These are phyloP conservation scores for Daucus carota DNA, from an alignment of 129 eudicot genomes.

Conservation along the genomic window DNA sequence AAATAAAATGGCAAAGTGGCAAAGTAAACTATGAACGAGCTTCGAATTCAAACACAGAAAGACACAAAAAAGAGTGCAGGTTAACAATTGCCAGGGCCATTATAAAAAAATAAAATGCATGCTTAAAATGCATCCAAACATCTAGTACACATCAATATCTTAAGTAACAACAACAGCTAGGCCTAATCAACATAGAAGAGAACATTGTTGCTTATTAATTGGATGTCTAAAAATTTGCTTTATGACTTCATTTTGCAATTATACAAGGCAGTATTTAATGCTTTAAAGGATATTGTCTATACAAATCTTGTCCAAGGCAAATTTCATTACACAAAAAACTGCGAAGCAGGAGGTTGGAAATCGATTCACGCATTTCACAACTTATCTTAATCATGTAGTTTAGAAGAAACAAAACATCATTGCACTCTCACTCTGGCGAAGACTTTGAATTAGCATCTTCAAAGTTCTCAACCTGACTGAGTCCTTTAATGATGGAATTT, in stretches of 20 bases:
- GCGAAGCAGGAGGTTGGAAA: constrained; percentile 13
- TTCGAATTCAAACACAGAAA: background rate
- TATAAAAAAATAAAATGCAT: no score
- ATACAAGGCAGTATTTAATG: background rate
- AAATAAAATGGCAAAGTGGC: no score
- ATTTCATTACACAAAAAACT: constrained; percentile 20
- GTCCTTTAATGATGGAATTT: constrained; percentile 39
- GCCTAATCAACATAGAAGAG: background rate
- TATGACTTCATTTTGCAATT: background rate
- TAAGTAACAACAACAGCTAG: background rate
- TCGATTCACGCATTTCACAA: constrained; percentile 21
- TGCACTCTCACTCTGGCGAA: constrained; percentile 31
- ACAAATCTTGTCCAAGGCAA: constrained; percentile 12
- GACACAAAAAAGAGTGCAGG: no score
- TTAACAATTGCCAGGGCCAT: no score
- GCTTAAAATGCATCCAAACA: background rate
- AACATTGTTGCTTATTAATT: background rate
- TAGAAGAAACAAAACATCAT: constrained; percentile 40
- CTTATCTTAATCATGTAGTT: constrained; percentile 43
- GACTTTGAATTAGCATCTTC: constrained; percentile 31
- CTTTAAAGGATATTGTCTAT: constrained; percentile 21
- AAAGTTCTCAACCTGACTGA: constrained; percentile 31
- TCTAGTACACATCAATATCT: background rate
- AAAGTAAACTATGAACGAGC: background rate
- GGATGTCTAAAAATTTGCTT: background rate